phyloP scores from a whole-genome alignment of 192 early-diverging fungal species.

The Gaertneriomyces semiglobifer region DNA sequence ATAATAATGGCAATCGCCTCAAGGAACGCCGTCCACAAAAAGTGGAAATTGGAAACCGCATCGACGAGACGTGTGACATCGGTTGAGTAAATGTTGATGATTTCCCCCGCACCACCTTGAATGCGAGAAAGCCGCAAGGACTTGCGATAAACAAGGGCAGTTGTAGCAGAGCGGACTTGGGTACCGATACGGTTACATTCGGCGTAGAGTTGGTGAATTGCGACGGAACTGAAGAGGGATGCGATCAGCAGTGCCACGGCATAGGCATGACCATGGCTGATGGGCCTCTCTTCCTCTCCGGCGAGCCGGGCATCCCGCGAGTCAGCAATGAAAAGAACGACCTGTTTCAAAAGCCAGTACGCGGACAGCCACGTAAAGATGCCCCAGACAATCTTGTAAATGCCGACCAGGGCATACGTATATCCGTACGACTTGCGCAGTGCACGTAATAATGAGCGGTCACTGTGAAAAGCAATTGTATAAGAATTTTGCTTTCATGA shows the following conservation, averaged over 20 bases:
- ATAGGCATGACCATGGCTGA: slow-evolving; percentile 47
- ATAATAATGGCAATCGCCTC: slow-evolving; percentile 55
- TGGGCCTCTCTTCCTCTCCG: background rate
- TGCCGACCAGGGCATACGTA: slow-evolving; percentile 52
- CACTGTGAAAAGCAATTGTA: slow-evolving; percentile 30
- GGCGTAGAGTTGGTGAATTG: slow-evolving; percentile 43
- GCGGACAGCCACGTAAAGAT: slow-evolving; percentile 59
- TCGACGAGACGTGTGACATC: slow-evolving; percentile 60
- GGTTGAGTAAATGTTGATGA: slow-evolving; percentile 59
- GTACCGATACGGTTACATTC: slow-evolving; percentile 42
- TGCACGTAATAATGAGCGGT: slow-evolving; percentile 53
- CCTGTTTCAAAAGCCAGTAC: slow-evolving; percentile 44
- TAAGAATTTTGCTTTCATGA: background rate
- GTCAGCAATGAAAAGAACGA: background rate
- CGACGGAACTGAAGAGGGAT: slow-evolving; percentile 40
- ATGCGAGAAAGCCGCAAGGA: slow-evolving; percentile 54
- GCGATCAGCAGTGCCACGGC: slow-evolving; percentile 55
- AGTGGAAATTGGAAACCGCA: slow-evolving; percentile 68
- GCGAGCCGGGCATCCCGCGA: background rate
- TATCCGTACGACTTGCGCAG: slow-evolving; percentile 50
- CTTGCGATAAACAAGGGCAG: slow-evolving; percentile 64
- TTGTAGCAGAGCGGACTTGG: slow-evolving; percentile 50
- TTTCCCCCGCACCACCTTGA: slow-evolving; percentile 58
- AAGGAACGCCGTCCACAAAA: slow-evolving; percentile 65
- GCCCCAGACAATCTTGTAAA: slow-evolving; percentile 62